Evolutionary conservation across 2,329 filamentous ascomycete genomes (phyloP).

Genomic region (Fusarium redolens): DNA sequence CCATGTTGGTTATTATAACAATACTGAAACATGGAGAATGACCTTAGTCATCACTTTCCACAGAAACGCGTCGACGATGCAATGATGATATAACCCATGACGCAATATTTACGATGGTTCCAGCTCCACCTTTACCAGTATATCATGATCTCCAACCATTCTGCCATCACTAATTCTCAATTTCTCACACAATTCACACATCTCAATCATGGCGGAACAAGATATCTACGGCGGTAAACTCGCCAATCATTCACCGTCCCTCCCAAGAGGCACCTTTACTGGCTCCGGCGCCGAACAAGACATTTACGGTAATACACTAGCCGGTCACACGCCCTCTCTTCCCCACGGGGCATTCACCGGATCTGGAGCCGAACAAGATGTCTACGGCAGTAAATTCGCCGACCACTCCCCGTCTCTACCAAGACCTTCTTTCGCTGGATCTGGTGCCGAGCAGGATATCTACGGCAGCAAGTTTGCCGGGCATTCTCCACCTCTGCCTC

Average conservation of each 20-base stretch:
- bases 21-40: fast-evolving
- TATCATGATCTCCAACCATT: constrained; percentile 9
- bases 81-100: constrained; percentile 31
- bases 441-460: constrained; percentile 8
- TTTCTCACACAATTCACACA: too few species aligned
- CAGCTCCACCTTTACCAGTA: not conserved
- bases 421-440: not conserved
- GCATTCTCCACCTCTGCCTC: not conserved
- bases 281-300: constrained; percentile 12
- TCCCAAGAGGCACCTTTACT: not conserved
- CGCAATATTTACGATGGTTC: constrained; percentile 21
- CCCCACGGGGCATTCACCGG: not conserved
- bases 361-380: constrained; percentile 13
- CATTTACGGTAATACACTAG: not conserved
- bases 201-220: constrained; percentile 13
- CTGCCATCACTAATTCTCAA: fast-evolving
- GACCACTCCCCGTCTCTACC: not conserved
- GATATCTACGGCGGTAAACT: constrained; percentile 2
- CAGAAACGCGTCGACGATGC: not conserved
- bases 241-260: not conserved
- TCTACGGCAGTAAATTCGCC: not conserved
- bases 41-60: not conserved
- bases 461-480: not conserved
- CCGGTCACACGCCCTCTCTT: not conserved
- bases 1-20: fast-evolving